Percentiles rank a stretch among this genome's conserved stretches.
Conservation (phyloP, 306 rosid genomes). For the Prosopis cineraria region DNA sequence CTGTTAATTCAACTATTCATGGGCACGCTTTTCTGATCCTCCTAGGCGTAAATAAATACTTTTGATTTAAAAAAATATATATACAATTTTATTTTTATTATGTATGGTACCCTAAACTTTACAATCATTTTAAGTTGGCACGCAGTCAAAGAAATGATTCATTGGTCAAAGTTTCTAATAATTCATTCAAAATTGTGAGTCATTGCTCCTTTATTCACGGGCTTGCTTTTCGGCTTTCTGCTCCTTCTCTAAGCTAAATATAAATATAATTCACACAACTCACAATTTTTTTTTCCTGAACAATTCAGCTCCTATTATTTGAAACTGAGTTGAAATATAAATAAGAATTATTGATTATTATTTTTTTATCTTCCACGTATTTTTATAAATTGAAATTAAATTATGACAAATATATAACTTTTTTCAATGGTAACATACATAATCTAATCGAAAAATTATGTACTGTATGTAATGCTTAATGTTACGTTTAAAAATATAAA, state of each 20-base stretch:
- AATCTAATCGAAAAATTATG: no score
- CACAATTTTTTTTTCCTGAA: neutral
- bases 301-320: neutral
- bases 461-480: no score
- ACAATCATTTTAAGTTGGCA: neutral
- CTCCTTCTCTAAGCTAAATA: no score
- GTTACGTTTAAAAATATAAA: no score
- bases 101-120: neutral
- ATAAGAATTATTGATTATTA: neutral
- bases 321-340: neutral
- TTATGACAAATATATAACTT: neutral
- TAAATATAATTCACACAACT: neutral
- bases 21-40: neutral
- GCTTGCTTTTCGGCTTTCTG: neutral
- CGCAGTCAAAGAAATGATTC: neutral
- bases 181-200: neutral
- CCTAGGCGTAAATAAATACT: neutral
- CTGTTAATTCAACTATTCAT: neutral
- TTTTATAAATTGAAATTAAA: neutral
- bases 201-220: neutral
- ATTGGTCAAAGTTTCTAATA: neutral
- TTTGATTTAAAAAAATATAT: neutral
- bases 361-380: neutral
- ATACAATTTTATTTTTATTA: neutral
- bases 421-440: no score